phyloP scores from a whole-genome alignment of 352 stramenopile species.

The Phytophthora macrochlamydospora region DNA sequence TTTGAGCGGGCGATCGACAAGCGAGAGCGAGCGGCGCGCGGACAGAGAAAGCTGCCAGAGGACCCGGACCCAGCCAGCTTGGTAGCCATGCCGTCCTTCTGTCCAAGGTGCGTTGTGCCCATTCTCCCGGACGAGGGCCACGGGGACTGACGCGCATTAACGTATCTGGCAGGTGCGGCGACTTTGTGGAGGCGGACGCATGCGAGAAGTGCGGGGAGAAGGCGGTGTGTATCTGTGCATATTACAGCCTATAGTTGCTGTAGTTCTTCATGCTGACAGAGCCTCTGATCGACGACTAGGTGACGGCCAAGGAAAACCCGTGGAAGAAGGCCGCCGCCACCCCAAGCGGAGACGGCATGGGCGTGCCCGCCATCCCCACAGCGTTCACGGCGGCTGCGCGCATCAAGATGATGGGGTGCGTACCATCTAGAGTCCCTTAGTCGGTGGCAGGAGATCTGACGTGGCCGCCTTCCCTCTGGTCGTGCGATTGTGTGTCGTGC shows the following conservation, averaged over 20 bases:
- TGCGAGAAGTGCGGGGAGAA: slow-evolving; percentile 71
- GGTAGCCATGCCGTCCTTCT: slow-evolving; percentile 67
- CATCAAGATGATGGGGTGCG: slow-evolving; percentile 61
- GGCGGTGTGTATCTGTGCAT: slow-evolving; percentile 40
- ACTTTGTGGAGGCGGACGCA: slow-evolving; percentile 52
- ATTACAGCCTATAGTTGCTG: too few relatives aligned
- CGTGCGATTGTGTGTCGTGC: slow-evolving; percentile 15
- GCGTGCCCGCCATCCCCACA: slow-evolving; percentile 64
- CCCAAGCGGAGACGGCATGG: slow-evolving; percentile 37
- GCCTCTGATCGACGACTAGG: slow-evolving; percentile 14
- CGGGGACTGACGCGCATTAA: slow-evolving; percentile 5
- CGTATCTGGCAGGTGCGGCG: slow-evolving; percentile 49
- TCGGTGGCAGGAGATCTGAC: slow-evolving; percentile 5
- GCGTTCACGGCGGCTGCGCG: slow-evolving; percentile 61
- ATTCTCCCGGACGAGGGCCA: background rate
- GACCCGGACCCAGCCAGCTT: background rate
- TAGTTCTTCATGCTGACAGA: background rate
- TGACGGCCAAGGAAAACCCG: slow-evolving; percentile 45
- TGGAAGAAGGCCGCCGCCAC: slow-evolving; percentile 61
- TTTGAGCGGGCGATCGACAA: slow-evolving; percentile 3
- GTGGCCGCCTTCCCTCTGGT: slow-evolving; percentile 12
- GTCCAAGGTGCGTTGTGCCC: slow-evolving; percentile 50
- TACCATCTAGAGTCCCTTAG: background rate
- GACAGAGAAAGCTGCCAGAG: slow-evolving; percentile 2
- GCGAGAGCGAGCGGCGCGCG: background rate